These are phyloP conservation scores for Scedosporium apiospermum DNA, from an alignment of 2,329 filamentous ascomycete species.

Conservation along the genomic window DNA sequence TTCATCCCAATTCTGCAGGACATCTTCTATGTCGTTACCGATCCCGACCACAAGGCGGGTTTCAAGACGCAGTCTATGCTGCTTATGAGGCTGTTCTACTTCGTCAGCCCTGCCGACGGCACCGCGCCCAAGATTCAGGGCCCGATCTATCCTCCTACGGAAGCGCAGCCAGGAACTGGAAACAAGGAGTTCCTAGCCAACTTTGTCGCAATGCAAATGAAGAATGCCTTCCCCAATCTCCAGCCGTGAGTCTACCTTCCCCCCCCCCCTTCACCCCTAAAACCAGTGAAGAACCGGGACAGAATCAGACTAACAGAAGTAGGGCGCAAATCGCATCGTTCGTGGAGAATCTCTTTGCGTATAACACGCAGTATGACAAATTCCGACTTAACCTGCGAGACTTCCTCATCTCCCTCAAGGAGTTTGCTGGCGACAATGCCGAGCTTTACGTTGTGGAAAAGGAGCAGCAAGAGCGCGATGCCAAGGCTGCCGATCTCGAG, in stretches of 20 bases:
- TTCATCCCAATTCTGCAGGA: constrained; percentile 94
- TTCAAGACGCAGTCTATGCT: constrained; percentile 98
- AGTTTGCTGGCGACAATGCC: constrained; percentile 91
- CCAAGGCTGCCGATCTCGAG: constrained; percentile 81
- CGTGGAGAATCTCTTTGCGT: constrained; percentile 78
- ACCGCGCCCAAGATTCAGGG: constrained; percentile 77
- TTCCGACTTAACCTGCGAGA: constrained; percentile 95
- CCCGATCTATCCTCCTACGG: constrained; percentile 77
- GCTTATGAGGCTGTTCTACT: constrained; percentile 91
- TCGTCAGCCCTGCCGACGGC: constrained; percentile 65
- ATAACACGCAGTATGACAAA: constrained; percentile 81
- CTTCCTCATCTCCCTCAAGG: constrained; percentile 94
- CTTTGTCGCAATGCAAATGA: constrained; percentile 76
- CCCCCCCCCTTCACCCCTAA: background rate
- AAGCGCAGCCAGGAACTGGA: constrained; percentile 71
- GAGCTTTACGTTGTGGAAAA: constrained; percentile 92
- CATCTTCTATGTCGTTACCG: constrained; percentile 95
- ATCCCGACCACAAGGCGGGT: constrained; percentile 96
- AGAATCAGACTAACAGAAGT: background rate
- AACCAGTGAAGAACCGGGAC: background rate
- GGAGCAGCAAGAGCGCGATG: constrained; percentile 80
- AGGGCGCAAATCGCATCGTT: constrained; percentile 71
- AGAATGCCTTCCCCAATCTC: constrained; percentile 88
- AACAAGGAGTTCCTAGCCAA: constrained; percentile 87
- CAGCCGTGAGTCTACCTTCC: constrained; percentile 56